Conservation (phyloP, 495 filamentous ascomycete genomes). For the Poronia punctata region DNA sequence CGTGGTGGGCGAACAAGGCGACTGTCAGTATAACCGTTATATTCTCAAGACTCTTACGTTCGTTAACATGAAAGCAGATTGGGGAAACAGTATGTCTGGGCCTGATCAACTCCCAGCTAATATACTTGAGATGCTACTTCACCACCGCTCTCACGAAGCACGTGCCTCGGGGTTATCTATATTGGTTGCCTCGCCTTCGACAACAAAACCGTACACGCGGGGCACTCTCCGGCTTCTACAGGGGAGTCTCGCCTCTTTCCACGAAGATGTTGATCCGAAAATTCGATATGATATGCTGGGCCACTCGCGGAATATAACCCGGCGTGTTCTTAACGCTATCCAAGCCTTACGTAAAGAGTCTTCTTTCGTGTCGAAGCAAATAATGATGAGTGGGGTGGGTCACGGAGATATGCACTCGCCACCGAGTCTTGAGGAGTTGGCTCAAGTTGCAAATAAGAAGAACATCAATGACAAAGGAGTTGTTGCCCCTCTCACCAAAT, state of each 20-base stretch:
- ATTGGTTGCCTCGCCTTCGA: conserved; percentile 59
- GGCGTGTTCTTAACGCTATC: conserved; percentile 51
- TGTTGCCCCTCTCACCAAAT: conserved; percentile 3
- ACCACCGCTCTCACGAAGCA: conserved; percentile 53
- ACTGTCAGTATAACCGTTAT: conserved; percentile 44
- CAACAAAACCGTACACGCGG: conserved; percentile 60
- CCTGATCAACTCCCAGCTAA: conserved; percentile 11
- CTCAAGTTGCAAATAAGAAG: conserved; percentile 1
- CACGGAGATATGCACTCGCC: background rate
- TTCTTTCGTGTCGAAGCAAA: conserved; percentile 12
- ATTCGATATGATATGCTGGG: conserved; percentile 69
- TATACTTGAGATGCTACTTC: conserved; percentile 49
- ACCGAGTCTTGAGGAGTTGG: conserved; percentile 11
- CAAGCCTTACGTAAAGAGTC: conserved; percentile 18
- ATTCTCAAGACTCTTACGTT: too few species aligned
- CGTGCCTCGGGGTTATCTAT: conserved; percentile 70
- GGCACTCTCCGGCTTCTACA: conserved; percentile 53
- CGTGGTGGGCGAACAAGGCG: conserved; percentile 60
- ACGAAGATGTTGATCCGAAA: conserved; percentile 78
- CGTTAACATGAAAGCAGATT: conserved; percentile 10
- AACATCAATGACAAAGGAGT: background rate
- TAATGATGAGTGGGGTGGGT: conserved; percentile 1
- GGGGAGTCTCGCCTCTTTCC: conserved; percentile 56
- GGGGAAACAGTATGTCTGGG: conserved; percentile 5
- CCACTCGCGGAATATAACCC: conserved; percentile 58